These are phyloP conservation scores for Sphagnurus paluster DNA, from an alignment of 1,284 basidiomycete genomes.

Conservation along the genomic window DNA sequence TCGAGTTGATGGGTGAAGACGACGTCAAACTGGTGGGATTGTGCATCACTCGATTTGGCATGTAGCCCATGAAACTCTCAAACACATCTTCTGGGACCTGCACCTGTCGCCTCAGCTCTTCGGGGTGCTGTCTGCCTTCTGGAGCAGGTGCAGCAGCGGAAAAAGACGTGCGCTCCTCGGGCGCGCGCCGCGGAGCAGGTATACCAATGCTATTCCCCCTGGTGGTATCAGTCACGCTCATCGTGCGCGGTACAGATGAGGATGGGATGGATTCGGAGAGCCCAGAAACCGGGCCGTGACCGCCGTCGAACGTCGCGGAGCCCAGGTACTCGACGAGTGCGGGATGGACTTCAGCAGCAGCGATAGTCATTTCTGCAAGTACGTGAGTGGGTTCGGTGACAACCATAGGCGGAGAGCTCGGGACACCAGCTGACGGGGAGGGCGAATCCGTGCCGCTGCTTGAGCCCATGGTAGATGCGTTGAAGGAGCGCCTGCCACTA, in stretches of 20 bases:
- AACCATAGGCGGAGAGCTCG: slow-evolving; percentile 3
- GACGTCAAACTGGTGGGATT: slow-evolving; percentile 1
- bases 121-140: too few species aligned
- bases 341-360: slow-evolving; percentile 26
- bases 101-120: too few species aligned
- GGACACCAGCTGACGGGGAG: slow-evolving; percentile 12
- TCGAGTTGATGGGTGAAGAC: not conserved
- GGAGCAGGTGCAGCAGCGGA: too few species aligned
- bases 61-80: slow-evolving; percentile 21
- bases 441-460: slow-evolving; percentile 15
- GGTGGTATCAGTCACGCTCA: too few species aligned
- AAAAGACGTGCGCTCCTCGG: too few species aligned
- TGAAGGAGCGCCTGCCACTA: slow-evolving; percentile 9
- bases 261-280: not conserved
- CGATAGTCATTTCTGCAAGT: not conserved
- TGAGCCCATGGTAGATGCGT: not conserved
- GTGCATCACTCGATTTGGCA: slow-evolving; percentile 14
- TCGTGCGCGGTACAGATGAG: not conserved
- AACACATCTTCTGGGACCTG: too few species aligned
- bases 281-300: not conserved
- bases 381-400: not conserved
- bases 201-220: too few species aligned
- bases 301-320: not conserved
- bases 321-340: slow-evolving; percentile 30
- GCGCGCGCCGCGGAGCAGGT: too few species aligned